Base-by-base conservation (phyloP, 2,329 filamentous ascomycete species). In the Fusarium foetens region DNA sequence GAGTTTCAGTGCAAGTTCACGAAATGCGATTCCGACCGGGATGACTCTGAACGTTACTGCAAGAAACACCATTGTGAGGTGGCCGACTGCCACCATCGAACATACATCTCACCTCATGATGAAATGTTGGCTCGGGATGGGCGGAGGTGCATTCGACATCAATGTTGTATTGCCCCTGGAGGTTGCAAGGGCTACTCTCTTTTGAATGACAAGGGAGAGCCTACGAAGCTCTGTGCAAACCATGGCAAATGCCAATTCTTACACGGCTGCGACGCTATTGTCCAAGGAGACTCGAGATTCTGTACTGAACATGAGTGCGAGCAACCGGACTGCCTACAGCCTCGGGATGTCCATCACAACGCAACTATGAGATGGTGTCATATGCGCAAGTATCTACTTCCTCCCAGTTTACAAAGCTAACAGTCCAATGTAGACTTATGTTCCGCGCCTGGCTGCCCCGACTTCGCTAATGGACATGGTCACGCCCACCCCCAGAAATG, bases 261-360 rank as follows among this genome's bases (percentile, higher is more conserved):
- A 2, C 41, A 31, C 4, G 19, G 46, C 31, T 76, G 75, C 11
- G 46, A 70, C 35, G 21, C 38, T 17, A 58, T 72, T 19, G 25
- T 62, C 3, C 16, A 41, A 8, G 39, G n/a, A 6, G 59, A 46
- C 9, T 62, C 36, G 7, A 49, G 23, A 8, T 73, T 39, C n/a
- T 76, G 67, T 23, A 27, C 19, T 10, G 49, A 64, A 21, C 75
- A 76, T 29, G 38, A 54, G 21, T 76, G 75, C 17, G n/a, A 41
- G 6, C 33, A 64, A 5, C 16, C 6, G 3, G 27, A 16, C 12
- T 76, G 75, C 21, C 5, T 5, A 8, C 42, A 38, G 16, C 21
- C 11, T 17, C 59, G 63, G 29, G 75, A 76, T 31, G 27, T 52
- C 13, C 19, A 23, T 25, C 31, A 27, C 11, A 16, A 25, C 38